Evolutionary conservation across 2,329 filamentous ascomycete genomes (phyloP).

Genomic region (Neoascochyta sp.): DNA sequence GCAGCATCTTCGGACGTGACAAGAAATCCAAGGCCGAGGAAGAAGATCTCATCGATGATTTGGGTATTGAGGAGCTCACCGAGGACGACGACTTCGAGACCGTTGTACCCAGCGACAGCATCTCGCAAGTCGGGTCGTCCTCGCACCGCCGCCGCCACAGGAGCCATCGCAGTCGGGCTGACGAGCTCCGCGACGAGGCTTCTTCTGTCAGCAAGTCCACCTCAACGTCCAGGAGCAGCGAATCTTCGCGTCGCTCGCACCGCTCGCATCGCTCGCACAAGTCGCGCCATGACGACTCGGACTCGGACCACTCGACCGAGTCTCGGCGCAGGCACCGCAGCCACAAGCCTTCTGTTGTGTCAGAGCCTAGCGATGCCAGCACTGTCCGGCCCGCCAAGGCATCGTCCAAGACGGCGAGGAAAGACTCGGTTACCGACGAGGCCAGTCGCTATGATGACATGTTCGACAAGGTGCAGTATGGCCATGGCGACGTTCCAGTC

Average conservation of each 20-base stretch:
- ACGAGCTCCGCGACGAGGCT: slow-evolving; percentile 10
- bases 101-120: slow-evolving; percentile 48
- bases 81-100: slow-evolving; percentile 42
- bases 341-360: slow-evolving; percentile 20
- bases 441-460: slow-evolving; percentile 26
- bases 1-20: slow-evolving; percentile 37
- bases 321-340: slow-evolving; percentile 17
- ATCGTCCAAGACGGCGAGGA: slow-evolving; percentile 17
- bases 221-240: slow-evolving; percentile 22
- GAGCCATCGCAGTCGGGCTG: slow-evolving; percentile 14
- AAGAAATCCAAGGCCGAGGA: slow-evolving; percentile 29
- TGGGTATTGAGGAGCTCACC: slow-evolving; percentile 32
- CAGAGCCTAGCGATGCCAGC: slow-evolving; percentile 35
- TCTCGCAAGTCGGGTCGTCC: slow-evolving; percentile 40
- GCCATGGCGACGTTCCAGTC: slow-evolving; percentile 31
- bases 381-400: slow-evolving; percentile 30
- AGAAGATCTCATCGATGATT: slow-evolving; percentile 35
- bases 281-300: slow-evolving; percentile 9
- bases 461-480: slow-evolving; percentile 28
- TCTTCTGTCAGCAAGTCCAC: slow-evolving; percentile 28
- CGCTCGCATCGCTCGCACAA: slow-evolving; percentile 26
- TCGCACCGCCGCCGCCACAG: slow-evolving; percentile 31
- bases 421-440: slow-evolving; percentile 32
- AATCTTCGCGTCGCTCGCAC: slow-evolving; percentile 18
- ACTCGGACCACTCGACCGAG: slow-evolving; percentile 18